These are phyloP conservation scores for Xylona heveae DNA, from an alignment of 495 filamentous ascomycete species.

Conservation along the genomic window DNA sequence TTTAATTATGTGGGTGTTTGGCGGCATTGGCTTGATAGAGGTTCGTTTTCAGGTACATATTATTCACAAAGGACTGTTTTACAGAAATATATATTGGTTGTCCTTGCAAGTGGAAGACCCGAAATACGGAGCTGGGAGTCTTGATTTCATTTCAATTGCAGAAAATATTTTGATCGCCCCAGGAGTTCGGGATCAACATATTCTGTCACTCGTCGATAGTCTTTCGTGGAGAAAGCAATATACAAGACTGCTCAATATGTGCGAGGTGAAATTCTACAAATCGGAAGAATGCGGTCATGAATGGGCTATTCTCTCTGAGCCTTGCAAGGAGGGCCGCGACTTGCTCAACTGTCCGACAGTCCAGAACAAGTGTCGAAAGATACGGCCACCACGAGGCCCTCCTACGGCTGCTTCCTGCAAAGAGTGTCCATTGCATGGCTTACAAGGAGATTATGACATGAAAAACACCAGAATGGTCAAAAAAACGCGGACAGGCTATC, in stretches of 20 bases:
- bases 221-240: conserved; percentile 8
- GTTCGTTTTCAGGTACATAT: too few species aligned
- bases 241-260: conserved; percentile 14
- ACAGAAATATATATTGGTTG: conserved; percentile 2
- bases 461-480: conserved; percentile 3
- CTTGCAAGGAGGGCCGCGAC: conserved; percentile 16
- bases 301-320: conserved; percentile 16
- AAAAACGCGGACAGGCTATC: neutral
- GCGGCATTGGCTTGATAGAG: too few species aligned
- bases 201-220: conserved; percentile 7
- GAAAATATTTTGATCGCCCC: neutral
- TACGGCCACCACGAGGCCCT: neutral
- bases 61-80: neutral
- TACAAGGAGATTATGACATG: conserved; percentile 3
- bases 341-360: conserved; percentile 20
- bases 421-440: conserved; percentile 3
- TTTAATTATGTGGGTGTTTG: too few species aligned
- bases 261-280: conserved; percentile 14
- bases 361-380: conserved; percentile 4
- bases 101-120: too few species aligned
- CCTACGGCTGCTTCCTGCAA: neutral
- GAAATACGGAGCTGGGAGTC: neutral
- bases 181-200: neutral
- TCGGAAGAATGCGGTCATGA: conserved; percentile 17
- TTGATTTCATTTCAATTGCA: neutral